Evolutionary conservation across 495 filamentous ascomycete genomes (phyloP).

Genomic region (Daldinia decipiens): DNA sequence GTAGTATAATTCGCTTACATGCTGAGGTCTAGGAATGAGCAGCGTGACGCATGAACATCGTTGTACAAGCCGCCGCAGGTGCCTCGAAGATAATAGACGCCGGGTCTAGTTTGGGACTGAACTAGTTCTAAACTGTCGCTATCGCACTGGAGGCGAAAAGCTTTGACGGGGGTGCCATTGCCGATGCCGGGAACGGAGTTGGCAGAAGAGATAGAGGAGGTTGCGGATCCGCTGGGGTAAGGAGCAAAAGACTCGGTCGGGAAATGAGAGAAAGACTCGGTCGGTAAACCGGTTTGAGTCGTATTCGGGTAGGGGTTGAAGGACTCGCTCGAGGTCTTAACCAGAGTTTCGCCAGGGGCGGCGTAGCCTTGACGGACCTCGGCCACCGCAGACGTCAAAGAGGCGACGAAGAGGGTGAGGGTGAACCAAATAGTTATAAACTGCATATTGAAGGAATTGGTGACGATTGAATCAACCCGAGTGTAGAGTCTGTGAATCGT

Average conservation of each 20-base stretch:
- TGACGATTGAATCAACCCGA: neutral
- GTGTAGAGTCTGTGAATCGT: neutral
- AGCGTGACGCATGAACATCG: conserved; percentile 8
- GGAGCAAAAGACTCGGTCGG: neutral
- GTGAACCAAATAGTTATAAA: neutral
- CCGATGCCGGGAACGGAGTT: neutral
- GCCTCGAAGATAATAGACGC: conserved; percentile 24
- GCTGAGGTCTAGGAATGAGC: conserved; percentile 30
- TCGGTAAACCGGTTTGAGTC: neutral
- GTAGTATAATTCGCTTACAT: conserved; percentile 10
- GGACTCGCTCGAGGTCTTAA: neutral
- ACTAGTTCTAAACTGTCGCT: conserved; percentile 14
- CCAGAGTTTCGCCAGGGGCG: neutral
- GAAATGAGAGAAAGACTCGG: conserved; percentile 1
- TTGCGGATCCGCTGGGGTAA: neutral
- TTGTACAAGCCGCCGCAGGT: conserved; percentile 16
- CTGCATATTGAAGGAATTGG: conserved; percentile 16
- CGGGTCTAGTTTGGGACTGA: neutral
- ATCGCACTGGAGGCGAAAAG: conserved; percentile 22
- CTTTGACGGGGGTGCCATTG: conserved; percentile 7
- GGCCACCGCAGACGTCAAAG: neutral
- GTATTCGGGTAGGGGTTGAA: neutral
- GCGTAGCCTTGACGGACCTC: neutral
- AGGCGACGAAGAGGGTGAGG: neutral
- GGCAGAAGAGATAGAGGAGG: neutral